Evolutionary conservation across 2,329 filamentous ascomycete genomes (phyloP), one percentile per base, ranked within the genome.

Genomic region (Tolypocladium tropicale): DNA sequence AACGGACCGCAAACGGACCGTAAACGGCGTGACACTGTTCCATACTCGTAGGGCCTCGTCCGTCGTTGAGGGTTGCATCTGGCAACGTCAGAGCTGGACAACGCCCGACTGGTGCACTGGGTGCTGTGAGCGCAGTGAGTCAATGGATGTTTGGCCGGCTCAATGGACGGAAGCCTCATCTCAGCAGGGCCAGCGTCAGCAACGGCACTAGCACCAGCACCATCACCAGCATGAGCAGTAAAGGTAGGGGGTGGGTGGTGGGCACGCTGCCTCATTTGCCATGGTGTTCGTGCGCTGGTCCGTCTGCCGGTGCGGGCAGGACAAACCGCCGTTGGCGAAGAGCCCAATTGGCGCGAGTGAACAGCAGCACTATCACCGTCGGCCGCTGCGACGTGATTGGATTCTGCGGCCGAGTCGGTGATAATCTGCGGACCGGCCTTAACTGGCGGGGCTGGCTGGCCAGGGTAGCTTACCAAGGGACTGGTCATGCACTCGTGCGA

Each of bases 281-380:
- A 12, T 36, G 23, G 30, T n/a, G 53, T n/a, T 54, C 43, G 21
- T 12, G 12, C 43, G 32, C 30, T 34, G 36, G 52, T 54, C 55
- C 37, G 55, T 52, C 30, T 46, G 46, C 55, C 56, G 56, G 56
- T 32, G 56, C 56, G 53, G 53, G 56, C 53, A 30, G 41, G 53
- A 51, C 53, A 46, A 57, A 57, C 41, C 53, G 53, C 56, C 53
- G 56, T 25, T 18, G 30, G 14, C 53, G 41, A 33, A n/a, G 16
- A 32, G 18, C 9, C 36, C 25, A 50, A 50, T 52, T 49, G 54
- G 54, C 33, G n/a, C 34, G 46, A 48, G 36, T 36, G 49, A 28
- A 23, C 14, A 34, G 54, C 50, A 21, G 34, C 54, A 14, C 52
- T 52, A 52, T 52, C 54, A 49, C 54, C 54, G 49, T 41, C 54